A percentile compares a stretch with the other conserved stretches of the same genome.
Evolutionary conservation across 306 rosid species (phyloP).

Genomic region (Crataegus laevigata): DNA sequence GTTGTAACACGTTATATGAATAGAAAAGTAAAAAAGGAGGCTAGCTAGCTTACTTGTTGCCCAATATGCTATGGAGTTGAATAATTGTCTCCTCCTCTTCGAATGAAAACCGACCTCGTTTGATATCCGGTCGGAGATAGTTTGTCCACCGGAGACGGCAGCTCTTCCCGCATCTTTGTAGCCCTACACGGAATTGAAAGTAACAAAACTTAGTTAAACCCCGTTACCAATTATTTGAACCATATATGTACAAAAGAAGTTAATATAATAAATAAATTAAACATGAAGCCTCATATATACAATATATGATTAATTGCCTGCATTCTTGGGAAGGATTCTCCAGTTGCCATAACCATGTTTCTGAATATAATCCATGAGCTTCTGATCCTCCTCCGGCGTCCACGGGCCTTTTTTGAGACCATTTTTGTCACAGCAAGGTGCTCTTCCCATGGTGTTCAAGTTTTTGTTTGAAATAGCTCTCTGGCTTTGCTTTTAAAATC

Average conservation of each 20-base stretch:
- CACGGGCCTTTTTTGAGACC: constrained; percentile 98
- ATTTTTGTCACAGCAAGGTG: constrained; percentile 87
- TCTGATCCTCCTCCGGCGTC: constrained; percentile 87
- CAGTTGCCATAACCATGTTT: constrained; percentile 89
- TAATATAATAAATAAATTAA: neutral
- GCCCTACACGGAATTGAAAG: constrained; percentile 29
- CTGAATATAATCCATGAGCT: constrained; percentile 64
- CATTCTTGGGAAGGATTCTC: constrained; percentile 96
- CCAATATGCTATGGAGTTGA: constrained; percentile 80
- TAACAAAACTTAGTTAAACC: neutral
- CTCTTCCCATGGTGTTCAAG: constrained; percentile 58
- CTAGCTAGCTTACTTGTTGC: constrained; percentile 57
- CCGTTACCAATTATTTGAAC: neutral
- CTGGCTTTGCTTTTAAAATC: neutral
- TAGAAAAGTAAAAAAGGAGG: neutral
- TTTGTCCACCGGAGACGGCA: constrained; percentile 97
- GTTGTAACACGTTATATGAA: neutral
- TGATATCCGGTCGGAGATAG: constrained; percentile 91
- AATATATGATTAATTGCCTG: constrained; percentile 35
- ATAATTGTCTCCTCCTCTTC: constrained; percentile 94
- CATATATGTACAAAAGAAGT: neutral
- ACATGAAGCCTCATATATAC: neutral
- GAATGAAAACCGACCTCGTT: constrained; percentile 76
- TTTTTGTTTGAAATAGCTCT: neutral
- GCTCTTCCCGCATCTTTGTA: constrained; percentile 96